These are phyloP conservation scores for Lippia alba DNA, from an alignment of 305 asterid genomes.

Conservation along the genomic window DNA sequence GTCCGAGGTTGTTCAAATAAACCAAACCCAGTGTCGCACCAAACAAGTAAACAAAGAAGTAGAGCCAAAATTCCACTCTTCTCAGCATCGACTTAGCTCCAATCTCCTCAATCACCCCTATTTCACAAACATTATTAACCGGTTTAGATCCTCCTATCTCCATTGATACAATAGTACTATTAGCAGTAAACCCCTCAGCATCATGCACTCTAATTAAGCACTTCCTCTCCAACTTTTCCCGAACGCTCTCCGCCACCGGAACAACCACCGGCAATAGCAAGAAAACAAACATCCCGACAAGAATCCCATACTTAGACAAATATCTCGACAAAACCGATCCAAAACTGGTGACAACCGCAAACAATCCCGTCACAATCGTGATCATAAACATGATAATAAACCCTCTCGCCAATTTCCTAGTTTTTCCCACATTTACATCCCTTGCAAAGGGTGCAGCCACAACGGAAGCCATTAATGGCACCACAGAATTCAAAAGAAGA, in stretches of 20 bases:
- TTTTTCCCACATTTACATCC: constrained; percentile 37
- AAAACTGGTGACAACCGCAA: constrained; percentile 61
- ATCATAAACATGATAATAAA: constrained; percentile 59
- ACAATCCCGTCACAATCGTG: constrained; percentile 53
- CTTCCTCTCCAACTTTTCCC: constrained; percentile 48
- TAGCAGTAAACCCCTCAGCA: constrained; percentile 13
- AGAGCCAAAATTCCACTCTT: constrained; percentile 60
- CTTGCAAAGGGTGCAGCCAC: constrained; percentile 49
- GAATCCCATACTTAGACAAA: constrained; percentile 27
- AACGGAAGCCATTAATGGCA: constrained; percentile 53
- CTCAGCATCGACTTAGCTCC: constrained; percentile 36
- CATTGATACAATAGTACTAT: neutral
- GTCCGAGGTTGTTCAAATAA: constrained; percentile 63
- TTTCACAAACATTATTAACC: constrained; percentile 24
- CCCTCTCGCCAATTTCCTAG: constrained; percentile 61
- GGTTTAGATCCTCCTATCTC: constrained; percentile 29
- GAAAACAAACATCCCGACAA: constrained; percentile 46
- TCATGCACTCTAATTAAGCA: constrained; percentile 62
- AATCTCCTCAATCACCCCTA: constrained; percentile 50
- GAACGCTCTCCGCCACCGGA: constrained; percentile 54
- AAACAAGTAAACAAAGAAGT: constrained; percentile 54
- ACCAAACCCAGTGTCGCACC: constrained; percentile 68
- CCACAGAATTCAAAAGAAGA: constrained; percentile 54
- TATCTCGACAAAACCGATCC: constrained; percentile 25
- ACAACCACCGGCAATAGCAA: constrained; percentile 46